Evolutionary conservation across 208 protist species (phyloP).

Genomic region (Strigomonas culicis): DNA sequence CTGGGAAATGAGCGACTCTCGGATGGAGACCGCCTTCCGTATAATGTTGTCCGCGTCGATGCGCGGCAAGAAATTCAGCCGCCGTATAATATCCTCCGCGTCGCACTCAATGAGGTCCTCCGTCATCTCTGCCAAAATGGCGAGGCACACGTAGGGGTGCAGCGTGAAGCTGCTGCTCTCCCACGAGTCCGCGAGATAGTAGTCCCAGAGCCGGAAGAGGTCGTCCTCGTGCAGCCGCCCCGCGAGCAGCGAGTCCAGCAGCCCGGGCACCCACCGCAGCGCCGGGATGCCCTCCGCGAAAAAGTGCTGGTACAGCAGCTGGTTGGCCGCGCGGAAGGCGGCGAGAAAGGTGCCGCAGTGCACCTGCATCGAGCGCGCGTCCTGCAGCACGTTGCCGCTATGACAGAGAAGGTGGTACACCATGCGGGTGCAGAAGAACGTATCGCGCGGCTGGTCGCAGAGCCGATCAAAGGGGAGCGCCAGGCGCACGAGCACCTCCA

Average conservation of each 20-base stretch:
- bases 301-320: slow-evolving; percentile 78
- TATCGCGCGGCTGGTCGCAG: slow-evolving; percentile 43
- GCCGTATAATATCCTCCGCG: slow-evolving; percentile 58
- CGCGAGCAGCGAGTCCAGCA: slow-evolving; percentile 67
- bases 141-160: slow-evolving; percentile 77
- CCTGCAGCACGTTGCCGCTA: slow-evolving; percentile 69
- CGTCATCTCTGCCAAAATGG: slow-evolving; percentile 70
- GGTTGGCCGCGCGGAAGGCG: slow-evolving; percentile 66
- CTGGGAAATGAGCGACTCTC: slow-evolving; percentile 54
- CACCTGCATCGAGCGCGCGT: slow-evolving; percentile 43
- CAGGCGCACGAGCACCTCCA: slow-evolving; percentile 44
- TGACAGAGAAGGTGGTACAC: slow-evolving; percentile 51
- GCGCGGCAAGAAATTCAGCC: slow-evolving; percentile 68
- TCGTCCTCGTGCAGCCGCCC: slow-evolving; percentile 68
- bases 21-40: slow-evolving; percentile 68
- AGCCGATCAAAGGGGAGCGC: slow-evolving; percentile 53
- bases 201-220: slow-evolving; percentile 75
- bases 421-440: slow-evolving; percentile 55
- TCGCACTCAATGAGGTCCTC: slow-evolving; percentile 83
- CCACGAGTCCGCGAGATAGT: slow-evolving; percentile 62
- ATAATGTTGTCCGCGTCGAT: slow-evolving; percentile 58
- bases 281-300: slow-evolving; percentile 51
- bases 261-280: slow-evolving; percentile 70
- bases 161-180: slow-evolving; percentile 38
- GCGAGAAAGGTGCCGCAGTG: slow-evolving; percentile 79